phyloP scores from a whole-genome alignment of 192 early-diverging fungal species.

The Thamnidium elegans region DNA sequence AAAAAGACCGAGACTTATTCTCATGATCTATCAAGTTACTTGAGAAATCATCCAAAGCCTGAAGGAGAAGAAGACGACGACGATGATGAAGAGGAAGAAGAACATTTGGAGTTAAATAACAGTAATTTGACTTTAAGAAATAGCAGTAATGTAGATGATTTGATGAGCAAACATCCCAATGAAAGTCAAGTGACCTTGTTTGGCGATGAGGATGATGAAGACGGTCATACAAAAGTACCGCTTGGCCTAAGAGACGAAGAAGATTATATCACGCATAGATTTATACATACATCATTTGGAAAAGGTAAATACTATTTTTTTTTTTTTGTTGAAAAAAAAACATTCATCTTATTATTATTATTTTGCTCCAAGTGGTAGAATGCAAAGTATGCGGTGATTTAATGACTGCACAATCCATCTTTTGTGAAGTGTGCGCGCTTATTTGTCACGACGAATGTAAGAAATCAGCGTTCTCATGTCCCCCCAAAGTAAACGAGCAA shows the following conservation, averaged over 20 bases:
- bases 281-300: conserved; percentile 56
- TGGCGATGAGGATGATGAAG: conserved; percentile 17
- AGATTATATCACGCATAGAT: conserved; percentile 43
- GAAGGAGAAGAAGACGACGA: background rate
- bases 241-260: conserved; percentile 10
- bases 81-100: background rate
- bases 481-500: conserved; percentile 35
- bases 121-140: background rate
- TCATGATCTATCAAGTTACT: conserved; percentile 14
- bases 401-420: conserved; percentile 46
- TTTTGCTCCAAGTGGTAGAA: conserved; percentile 38
- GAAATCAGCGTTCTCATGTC: conserved; percentile 28
- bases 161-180: conserved; percentile 1
- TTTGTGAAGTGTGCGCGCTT: conserved; percentile 50
- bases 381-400: conserved; percentile 47
- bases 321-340: background rate
- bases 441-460: conserved; percentile 44
- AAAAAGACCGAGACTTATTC: conserved; percentile 17
- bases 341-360: conserved; percentile 1
- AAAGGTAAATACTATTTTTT: conserved; percentile 41
- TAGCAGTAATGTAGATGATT: background rate
- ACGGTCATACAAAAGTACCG: conserved; percentile 15
- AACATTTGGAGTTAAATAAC: background rate
- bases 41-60: conserved; percentile 8
- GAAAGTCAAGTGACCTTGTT: conserved; percentile 7